phyloP scores from a whole-genome alignment of 2,329 filamentous ascomycete species.

The Xylaria sp. region DNA sequence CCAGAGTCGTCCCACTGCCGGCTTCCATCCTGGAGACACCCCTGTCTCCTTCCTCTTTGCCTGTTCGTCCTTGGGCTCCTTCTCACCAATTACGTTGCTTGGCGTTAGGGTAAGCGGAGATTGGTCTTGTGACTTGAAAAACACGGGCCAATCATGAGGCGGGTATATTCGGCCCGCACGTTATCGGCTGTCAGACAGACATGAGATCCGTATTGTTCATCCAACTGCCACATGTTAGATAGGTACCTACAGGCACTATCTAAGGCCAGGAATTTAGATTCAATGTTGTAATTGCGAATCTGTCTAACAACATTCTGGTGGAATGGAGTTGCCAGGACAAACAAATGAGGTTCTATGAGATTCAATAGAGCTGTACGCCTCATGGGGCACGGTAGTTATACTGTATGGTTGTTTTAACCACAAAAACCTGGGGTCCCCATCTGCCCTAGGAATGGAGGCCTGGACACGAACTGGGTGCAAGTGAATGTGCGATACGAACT shows the following conservation, averaged over 20 bases:
- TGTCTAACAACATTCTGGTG: background rate
- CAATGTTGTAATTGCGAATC: background rate
- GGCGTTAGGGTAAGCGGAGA: constrained; percentile 20
- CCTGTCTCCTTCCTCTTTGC: constrained; percentile 38
- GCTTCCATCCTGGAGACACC: constrained; percentile 5
- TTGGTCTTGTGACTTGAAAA: constrained; percentile 34
- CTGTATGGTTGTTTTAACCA: background rate
- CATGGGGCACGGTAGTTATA: too few species aligned
- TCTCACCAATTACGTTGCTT: constrained; percentile 36
- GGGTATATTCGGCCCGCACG: constrained; percentile 45
- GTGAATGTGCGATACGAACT: constrained; percentile 15
- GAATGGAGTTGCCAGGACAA: background rate
- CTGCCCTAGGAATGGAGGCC: background rate
- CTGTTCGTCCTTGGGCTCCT: constrained; percentile 26
- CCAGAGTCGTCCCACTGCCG: constrained; percentile 28
- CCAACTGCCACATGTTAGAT: constrained; percentile 11
- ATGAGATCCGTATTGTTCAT: constrained; percentile 7
- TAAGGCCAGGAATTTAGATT: background rate
- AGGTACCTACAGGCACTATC: background rate
- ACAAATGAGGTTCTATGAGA: background rate
- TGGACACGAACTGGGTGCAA: constrained; percentile 23
- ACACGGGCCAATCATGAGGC: constrained; percentile 38
- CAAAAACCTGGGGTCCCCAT: background rate
- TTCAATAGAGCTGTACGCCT: background rate
- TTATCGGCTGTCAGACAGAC: constrained; percentile 39